Conservation (phyloP, 2,329 filamentous ascomycete genomes). For the Coleophoma cylindrospora region DNA sequence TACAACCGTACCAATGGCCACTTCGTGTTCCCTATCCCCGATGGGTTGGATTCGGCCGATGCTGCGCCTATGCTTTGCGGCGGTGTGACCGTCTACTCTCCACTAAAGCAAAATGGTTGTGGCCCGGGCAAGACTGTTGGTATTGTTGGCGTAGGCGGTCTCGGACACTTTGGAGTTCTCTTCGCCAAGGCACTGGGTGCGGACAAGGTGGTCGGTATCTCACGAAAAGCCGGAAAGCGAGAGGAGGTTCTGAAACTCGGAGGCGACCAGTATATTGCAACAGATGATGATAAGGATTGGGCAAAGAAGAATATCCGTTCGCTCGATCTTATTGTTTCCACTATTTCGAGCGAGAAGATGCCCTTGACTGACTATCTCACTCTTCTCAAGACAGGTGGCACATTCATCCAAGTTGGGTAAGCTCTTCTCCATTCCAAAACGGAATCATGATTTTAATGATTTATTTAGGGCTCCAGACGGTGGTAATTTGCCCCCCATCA, state of each 20-base stretch:
- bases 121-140: constrained; percentile 69
- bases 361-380: constrained; percentile 56
- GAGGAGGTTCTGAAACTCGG: constrained; percentile 58
- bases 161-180: constrained; percentile 69
- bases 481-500: background rate
- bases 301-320: constrained; percentile 43
- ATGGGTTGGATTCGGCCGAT: constrained; percentile 40
- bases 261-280: constrained; percentile 49
- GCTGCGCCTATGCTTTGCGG: constrained; percentile 71
- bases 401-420: constrained; percentile 47
- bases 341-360: constrained; percentile 53
- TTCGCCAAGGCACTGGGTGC: constrained; percentile 67
- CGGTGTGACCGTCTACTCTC: constrained; percentile 69
- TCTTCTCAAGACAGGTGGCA: constrained; percentile 53
- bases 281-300: constrained; percentile 53
- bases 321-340: constrained; percentile 55
- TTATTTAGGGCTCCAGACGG: background rate
- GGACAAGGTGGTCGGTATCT: constrained; percentile 60
- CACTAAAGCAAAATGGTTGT: constrained; percentile 61
- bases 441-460: background rate
- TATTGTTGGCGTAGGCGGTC: constrained; percentile 66
- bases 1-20: constrained; percentile 47
- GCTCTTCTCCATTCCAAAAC: background rate
- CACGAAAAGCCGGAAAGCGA: constrained; percentile 52
- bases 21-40: constrained; percentile 57